These are phyloP conservation scores for Rhododendron molle DNA, from an alignment of 148 eudicot genomes.

Conservation along the genomic window DNA sequence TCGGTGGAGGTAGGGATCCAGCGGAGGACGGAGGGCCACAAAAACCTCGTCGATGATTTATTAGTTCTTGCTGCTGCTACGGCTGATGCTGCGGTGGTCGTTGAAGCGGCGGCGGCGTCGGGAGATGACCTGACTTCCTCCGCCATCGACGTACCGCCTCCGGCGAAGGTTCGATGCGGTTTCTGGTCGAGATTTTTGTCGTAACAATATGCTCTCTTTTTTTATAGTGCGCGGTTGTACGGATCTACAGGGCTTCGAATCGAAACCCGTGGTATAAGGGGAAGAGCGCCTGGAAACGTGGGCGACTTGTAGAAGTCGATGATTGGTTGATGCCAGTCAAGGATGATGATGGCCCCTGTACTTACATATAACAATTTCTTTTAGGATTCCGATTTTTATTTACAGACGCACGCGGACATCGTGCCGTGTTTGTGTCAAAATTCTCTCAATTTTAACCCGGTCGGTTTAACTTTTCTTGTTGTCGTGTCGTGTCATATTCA, in stretches of 20 bases:
- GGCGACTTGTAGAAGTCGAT: background rate
- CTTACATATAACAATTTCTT: no score
- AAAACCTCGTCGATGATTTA: constrained; percentile 28
- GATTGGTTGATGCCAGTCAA: background rate
- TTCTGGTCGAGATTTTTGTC: background rate
- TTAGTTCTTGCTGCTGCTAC: background rate
- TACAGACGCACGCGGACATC: no score
- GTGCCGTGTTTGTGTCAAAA: no score
- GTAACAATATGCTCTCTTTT: background rate
- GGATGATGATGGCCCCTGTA: background rate
- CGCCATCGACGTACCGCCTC: constrained; percentile 37
- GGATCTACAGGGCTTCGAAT: background rate
- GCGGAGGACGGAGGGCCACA: constrained; percentile 61
- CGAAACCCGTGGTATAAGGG: background rate
- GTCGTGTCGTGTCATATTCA: no score
- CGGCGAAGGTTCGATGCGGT: background rate
- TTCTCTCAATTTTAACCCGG: no score
- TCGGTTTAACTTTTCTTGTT: no score
- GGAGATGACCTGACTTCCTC: constrained; percentile 38
- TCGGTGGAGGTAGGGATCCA: constrained; percentile 75
- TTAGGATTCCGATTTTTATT: no score
- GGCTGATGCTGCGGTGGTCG: constrained; percentile 9
- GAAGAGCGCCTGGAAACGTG: background rate
- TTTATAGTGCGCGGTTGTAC: background rate
- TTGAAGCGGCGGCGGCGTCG: constrained; percentile 24